Evolutionary conservation across 2,329 filamentous ascomycete genomes (phyloP), one percentile per base, ranked within the genome.

Genomic region (Mycogone perniciosa): DNA sequence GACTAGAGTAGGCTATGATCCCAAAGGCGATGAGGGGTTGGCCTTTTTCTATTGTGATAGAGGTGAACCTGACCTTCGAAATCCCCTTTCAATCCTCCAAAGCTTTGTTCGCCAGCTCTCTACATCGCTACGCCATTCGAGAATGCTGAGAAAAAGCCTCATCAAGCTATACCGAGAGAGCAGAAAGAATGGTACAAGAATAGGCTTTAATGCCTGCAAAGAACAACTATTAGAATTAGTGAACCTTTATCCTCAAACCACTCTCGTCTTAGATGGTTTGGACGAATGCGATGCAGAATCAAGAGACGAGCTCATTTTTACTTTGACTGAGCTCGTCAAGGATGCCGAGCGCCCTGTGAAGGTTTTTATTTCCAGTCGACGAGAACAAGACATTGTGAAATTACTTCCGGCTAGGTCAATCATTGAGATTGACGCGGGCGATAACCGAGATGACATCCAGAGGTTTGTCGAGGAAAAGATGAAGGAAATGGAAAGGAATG

Each of bases 61-160:
- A 11, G 46, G 46, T n/a, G n/a, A 30, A 0, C 0, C 4, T 1
- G 46, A 37, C 11, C 40, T 49, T 30, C 10, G 9, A 10, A 13
- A 44, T 4, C 40, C 46, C 9, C 20, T 49, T 26, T 43, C 5
- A 4, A 33, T 20, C 1, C 46, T 49, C 9, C 46, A 11, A 27
- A 49, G 46, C 39, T 44, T 35, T 29, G 46, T 49, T 26, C 46
- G 46, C 4, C 46, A 49, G n/a, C 40, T 49, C 11, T 37, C 33
- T 38, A 49, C 33, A 1, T 9, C 7, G 6, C 39, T 39, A n/a
- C 20, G 26, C 26, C 37, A 49, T 37, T 13, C 31, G 8, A 37
- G 43, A 2, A n/a, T 43, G 10, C 31, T 44, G 46, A 26, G 6
- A 6, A 49, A 38, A 6, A 31, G 31, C 3, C 20, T 31, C 6